These are phyloP conservation scores for Lolium rigidum DNA, from an alignment of 176 grass and related monocot species.

Conservation along the genomic window DNA sequence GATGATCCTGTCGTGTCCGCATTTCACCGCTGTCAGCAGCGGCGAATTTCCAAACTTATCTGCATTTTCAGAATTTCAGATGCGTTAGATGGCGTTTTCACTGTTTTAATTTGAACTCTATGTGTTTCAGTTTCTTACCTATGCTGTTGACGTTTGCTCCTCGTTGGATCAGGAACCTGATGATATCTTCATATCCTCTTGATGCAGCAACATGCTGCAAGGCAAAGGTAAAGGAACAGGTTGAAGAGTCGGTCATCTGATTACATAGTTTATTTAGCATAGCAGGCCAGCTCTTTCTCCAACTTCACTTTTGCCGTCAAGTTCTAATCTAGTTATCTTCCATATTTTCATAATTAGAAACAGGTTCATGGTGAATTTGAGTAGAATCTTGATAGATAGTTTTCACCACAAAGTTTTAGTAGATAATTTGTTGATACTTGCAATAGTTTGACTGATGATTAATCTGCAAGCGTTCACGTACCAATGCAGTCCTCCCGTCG, in stretches of 20 bases:
- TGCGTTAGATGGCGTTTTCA: not conserved
- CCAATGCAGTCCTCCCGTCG: conserved; percentile 82
- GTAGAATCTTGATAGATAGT: not conserved
- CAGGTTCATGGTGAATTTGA: not conserved
- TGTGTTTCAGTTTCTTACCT: conserved; percentile 48
- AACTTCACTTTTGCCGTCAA: not conserved
- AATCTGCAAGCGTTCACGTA: conserved; percentile 38
- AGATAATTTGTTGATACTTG: conserved; percentile 5
- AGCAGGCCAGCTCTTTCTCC: not conserved
- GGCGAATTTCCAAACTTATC: conserved; percentile 88
- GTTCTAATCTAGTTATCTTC: not conserved
- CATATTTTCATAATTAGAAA: not conserved
- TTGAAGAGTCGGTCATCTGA: not conserved
- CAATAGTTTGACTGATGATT: conserved; percentile 3
- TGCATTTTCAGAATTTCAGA: conserved; percentile 39
- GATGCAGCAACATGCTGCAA: conserved; percentile 79
- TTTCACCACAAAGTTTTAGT: too few species aligned
- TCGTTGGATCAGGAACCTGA: conserved; percentile 74
- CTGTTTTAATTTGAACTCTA: not conserved
- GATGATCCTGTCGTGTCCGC: conserved; percentile 75
- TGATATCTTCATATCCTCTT: conserved; percentile 82
- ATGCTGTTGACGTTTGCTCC: conserved; percentile 73
- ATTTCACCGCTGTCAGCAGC: conserved; percentile 70
- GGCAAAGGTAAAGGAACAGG: not conserved
- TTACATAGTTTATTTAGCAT: not conserved